Conservation (phyloP, 2,329 filamentous ascomycete genomes). For the Sporothrix euskadiensis region DNA sequence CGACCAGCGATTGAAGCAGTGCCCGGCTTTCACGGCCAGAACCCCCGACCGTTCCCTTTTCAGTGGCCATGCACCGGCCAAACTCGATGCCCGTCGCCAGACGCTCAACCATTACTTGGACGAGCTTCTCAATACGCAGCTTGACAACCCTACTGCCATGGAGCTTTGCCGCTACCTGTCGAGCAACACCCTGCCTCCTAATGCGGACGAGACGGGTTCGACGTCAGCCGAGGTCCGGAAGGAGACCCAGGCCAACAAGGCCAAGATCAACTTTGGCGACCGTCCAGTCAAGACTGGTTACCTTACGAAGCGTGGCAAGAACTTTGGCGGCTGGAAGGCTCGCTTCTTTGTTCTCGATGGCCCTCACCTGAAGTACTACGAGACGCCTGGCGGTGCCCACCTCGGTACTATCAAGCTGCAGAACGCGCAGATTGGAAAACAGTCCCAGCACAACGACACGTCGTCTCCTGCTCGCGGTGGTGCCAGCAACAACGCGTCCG, state of each 20-base stretch:
- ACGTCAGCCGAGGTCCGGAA: slow-evolving; percentile 38
- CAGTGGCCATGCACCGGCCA: slow-evolving; percentile 87
- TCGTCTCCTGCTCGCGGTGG: slow-evolving; percentile 58
- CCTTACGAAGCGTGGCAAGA: slow-evolving; percentile 94
- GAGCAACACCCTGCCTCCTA: slow-evolving; percentile 62
- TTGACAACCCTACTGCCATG: slow-evolving; percentile 74
- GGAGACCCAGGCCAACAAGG: slow-evolving; percentile 39
- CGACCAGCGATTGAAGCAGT: slow-evolving; percentile 76
- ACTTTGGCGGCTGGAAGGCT: slow-evolving; percentile 98
- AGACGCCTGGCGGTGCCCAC: slow-evolving; percentile 85
- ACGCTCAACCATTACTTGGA: slow-evolving; percentile 86
- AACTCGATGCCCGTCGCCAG: slow-evolving; percentile 80
- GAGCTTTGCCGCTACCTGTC: slow-evolving; percentile 86
- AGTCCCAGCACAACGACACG: slow-evolving; percentile 66
- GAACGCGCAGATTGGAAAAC: slow-evolving; percentile 90
- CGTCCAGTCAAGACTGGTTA: slow-evolving; percentile 81
- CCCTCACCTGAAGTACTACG: slow-evolving; percentile 79
- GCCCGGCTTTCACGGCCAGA: slow-evolving; percentile 68
- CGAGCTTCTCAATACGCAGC: slow-evolving; percentile 75
- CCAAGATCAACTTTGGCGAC: slow-evolving; percentile 59
- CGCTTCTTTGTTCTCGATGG: slow-evolving; percentile 63
- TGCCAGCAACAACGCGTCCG: slow-evolving; percentile 46
- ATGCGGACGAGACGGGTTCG: slow-evolving; percentile 56
- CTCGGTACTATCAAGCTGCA: slow-evolving; percentile 90
- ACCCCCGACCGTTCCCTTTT: slow-evolving; percentile 86